These are phyloP conservation scores for Pigoraptor vietnamica DNA, from an alignment of 78 protist genomes.

Conservation along the genomic window DNA sequence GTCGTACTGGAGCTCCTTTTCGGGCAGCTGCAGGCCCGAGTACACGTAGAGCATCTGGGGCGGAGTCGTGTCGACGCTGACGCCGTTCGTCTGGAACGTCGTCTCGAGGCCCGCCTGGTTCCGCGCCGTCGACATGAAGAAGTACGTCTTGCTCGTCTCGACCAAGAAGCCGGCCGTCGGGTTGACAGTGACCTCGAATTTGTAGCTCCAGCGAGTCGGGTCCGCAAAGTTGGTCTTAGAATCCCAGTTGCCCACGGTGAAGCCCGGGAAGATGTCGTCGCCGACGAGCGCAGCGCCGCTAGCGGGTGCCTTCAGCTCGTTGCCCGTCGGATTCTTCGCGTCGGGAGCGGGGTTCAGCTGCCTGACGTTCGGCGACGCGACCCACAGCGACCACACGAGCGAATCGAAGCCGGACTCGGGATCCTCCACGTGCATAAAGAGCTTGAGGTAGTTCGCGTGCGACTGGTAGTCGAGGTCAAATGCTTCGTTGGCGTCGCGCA, in stretches of 20 bases:
- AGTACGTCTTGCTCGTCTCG: neutral
- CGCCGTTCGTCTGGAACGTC: neutral
- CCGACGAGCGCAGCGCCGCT: too few species aligned
- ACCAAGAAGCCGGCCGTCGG: neutral
- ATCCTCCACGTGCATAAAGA: neutral
- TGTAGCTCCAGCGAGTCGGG: neutral
- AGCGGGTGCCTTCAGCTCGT: too few species aligned
- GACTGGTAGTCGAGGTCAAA: neutral
- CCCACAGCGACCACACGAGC: neutral
- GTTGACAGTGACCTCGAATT: neutral
- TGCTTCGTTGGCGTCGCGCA: neutral
- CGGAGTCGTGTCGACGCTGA: neutral
- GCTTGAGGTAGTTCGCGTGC: neutral
- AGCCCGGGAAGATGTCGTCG: too few species aligned
- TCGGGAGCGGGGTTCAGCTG: too few species aligned
- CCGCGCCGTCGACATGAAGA: neutral
- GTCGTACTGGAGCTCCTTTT: neutral
- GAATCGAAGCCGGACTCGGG: neutral
- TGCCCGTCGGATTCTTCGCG: too few species aligned
- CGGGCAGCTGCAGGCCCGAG: neutral
- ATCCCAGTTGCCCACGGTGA: too few species aligned
- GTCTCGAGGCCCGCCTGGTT: neutral
- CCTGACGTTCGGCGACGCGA: neutral
- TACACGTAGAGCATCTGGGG: neutral
- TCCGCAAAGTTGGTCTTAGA: too few species aligned